Evolutionary conservation across 768 basidiomycete species (phyloP).

Genomic region (Xerocomus brunneocitrinus): DNA sequence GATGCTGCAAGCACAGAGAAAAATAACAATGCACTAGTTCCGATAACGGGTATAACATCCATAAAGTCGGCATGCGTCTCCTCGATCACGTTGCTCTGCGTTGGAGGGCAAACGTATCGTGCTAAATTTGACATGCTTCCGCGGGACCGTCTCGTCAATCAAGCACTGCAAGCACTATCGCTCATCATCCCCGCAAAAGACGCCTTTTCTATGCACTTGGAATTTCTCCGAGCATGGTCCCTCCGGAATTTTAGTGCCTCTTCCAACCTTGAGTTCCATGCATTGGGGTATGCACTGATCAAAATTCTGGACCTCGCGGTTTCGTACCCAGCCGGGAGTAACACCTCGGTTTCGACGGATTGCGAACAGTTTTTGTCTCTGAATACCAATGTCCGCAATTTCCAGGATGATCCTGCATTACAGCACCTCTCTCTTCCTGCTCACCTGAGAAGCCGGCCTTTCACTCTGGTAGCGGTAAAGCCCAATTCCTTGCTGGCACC

Average conservation of each 20-base stretch:
- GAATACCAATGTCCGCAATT: slow-evolving; percentile 42
- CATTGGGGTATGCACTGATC: slow-evolving; percentile 50
- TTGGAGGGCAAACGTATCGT: slow-evolving; percentile 44
- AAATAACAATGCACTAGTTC: not conserved
- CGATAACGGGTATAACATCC: slow-evolving; percentile 35
- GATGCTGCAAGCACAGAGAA: slow-evolving; percentile 1
- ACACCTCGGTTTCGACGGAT: slow-evolving; percentile 18
- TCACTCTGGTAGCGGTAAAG: slow-evolving; percentile 22
- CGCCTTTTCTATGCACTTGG: slow-evolving; percentile 51
- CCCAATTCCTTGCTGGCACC: slow-evolving; percentile 50
- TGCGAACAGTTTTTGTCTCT: slow-evolving; percentile 47
- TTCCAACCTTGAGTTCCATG: slow-evolving; percentile 51
- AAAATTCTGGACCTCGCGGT: slow-evolving; percentile 40
- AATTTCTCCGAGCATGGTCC: slow-evolving; percentile 59
- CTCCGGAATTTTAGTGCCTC: slow-evolving; percentile 37
- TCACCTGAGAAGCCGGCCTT: slow-evolving; percentile 23
- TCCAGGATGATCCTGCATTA: slow-evolving; percentile 59
- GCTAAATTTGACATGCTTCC: slow-evolving; percentile 54
- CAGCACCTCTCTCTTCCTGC: slow-evolving; percentile 39
- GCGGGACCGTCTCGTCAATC: slow-evolving; percentile 49
- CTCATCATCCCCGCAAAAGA: slow-evolving; percentile 52
- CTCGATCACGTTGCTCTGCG: slow-evolving; percentile 49
- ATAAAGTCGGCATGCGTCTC: slow-evolving; percentile 49
- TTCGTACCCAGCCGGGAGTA: slow-evolving; percentile 17
- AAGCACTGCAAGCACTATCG: slow-evolving; percentile 60